These are phyloP conservation scores for Aspergillus tubingensis DNA, from an alignment of 2,329 filamentous ascomycete species.

Conservation along the genomic window DNA sequence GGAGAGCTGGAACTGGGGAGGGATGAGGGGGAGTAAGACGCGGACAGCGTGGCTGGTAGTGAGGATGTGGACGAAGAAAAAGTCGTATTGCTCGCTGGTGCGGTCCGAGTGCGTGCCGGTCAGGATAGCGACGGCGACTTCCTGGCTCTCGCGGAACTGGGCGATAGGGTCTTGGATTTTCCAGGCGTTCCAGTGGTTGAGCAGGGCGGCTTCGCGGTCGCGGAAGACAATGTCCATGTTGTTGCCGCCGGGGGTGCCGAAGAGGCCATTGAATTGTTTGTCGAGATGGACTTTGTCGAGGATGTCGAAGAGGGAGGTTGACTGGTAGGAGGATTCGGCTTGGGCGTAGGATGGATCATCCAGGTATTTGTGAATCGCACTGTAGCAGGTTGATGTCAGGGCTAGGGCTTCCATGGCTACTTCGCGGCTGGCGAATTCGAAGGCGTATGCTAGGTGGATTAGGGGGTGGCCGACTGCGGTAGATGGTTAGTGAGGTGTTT, in stretches of 20 bases:
- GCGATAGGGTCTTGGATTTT: conserved; percentile 66
- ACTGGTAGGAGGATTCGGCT: conserved; percentile 61
- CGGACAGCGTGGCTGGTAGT: conserved; percentile 86
- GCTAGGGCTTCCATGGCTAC: conserved; percentile 85
- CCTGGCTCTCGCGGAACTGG: conserved; percentile 72
- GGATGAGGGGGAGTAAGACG: conserved; percentile 78
- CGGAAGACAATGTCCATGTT: conserved; percentile 71
- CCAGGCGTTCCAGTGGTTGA: conserved; percentile 95
- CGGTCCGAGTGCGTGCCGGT: conserved; percentile 33
- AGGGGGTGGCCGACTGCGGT: conserved; percentile 77
- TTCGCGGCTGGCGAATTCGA: conserved; percentile 81
- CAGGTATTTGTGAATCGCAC: conserved; percentile 61
- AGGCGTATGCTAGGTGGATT: conserved; percentile 94
- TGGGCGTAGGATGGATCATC: conserved; percentile 70
- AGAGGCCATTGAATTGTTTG: conserved; percentile 67
- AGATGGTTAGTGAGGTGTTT: too few relatives aligned
- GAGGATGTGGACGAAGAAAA: conserved; percentile 78
- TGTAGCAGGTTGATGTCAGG: conserved; percentile 63
- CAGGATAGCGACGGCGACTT: conserved; percentile 52
- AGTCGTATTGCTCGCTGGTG: conserved; percentile 66
- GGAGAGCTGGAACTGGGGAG: conserved; percentile 68
- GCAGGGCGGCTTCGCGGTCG: conserved; percentile 66
- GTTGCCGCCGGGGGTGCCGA: conserved; percentile 57
- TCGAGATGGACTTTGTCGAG: conserved; percentile 70
- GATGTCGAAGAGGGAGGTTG: conserved; percentile 68